A percentile compares a stretch with the other conserved stretches of the same genome.
These are phyloP conservation scores for Geranium rotundifolium DNA, from an alignment of 345 rosid species.

Conservation along the genomic window DNA sequence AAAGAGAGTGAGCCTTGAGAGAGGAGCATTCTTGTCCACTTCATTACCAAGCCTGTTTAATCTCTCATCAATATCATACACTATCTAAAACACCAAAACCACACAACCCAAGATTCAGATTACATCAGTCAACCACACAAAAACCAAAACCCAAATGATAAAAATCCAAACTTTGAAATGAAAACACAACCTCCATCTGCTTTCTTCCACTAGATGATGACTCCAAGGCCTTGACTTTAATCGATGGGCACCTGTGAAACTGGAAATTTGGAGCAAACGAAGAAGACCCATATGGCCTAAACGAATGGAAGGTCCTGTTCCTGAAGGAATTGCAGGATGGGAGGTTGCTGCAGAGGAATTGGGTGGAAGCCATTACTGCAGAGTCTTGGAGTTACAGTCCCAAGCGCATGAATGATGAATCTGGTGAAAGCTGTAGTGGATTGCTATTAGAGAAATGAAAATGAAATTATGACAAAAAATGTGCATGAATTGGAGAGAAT, in stretches of 20 bases:
- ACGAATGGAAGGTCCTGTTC: slow-evolving; percentile 17
- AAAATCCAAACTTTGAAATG: not conserved
- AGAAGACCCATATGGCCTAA: slow-evolving; percentile 13
- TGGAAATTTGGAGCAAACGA: slow-evolving; percentile 19
- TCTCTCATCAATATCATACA: slow-evolving; percentile 77
- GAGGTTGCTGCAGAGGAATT: slow-evolving; percentile 30
- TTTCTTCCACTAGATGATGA: slow-evolving; percentile 19
- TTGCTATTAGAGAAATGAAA: too few relatives aligned
- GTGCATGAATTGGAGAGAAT: too few relatives aligned
- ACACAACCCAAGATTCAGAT: slow-evolving; percentile 8
- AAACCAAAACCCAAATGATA: not conserved
- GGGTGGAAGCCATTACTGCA: slow-evolving; percentile 24
- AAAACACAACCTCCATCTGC: slow-evolving; percentile 40
- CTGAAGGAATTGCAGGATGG: slow-evolving; percentile 20
- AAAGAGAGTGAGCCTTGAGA: slow-evolving; percentile 81
- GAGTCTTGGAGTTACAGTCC: too few relatives aligned
- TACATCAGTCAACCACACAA: slow-evolving; percentile 4
- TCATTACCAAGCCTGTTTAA: slow-evolving; percentile 61
- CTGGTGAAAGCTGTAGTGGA: too few relatives aligned
- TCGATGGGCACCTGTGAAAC: slow-evolving; percentile 19
- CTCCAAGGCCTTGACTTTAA: slow-evolving; percentile 28
- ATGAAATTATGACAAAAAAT: too few relatives aligned
- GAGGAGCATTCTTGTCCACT: slow-evolving; percentile 74
- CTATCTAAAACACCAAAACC: slow-evolving; percentile 30
- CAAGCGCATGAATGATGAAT: too few relatives aligned